These are phyloP conservation scores for Yamadazyma taylorii DNA, from an alignment of 1,139 yeast genomes.

Conservation along the genomic window DNA sequence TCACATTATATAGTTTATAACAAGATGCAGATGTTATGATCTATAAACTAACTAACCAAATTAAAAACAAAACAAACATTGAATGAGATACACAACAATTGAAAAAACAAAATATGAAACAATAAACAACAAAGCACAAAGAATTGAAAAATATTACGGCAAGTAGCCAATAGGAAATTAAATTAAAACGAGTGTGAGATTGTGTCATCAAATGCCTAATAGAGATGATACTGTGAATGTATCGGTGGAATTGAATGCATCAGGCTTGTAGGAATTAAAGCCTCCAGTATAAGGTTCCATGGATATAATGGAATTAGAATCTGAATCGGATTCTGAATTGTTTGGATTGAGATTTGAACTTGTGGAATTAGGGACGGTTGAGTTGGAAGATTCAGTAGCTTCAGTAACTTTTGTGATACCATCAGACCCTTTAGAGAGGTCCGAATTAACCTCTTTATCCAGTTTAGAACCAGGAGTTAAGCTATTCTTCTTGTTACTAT, in stretches of 20 bases:
- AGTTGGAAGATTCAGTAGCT: too few relatives aligned
- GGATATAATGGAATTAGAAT: not conserved
- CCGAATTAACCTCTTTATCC: too few relatives aligned
- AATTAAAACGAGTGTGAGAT: not conserved
- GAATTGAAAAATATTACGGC: not conserved
- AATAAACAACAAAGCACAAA: not conserved
- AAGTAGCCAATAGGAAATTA: not conserved
- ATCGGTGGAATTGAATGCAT: slow-evolving; percentile 7
- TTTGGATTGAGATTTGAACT: not conserved
- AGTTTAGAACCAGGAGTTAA: too few relatives aligned
- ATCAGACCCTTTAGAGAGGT: too few relatives aligned
- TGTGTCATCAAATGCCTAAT: slow-evolving; percentile 20
- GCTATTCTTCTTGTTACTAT: too few relatives aligned
- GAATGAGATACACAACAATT: not conserved
- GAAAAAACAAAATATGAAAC: not conserved
- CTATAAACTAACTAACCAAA: slow-evolving; percentile 2
- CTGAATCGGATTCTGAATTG: slow-evolving; percentile 3
- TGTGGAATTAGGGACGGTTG: not conserved
- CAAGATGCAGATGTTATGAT: not conserved
- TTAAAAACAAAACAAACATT: not conserved
- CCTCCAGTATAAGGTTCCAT: not conserved
- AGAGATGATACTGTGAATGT: slow-evolving; percentile 30
- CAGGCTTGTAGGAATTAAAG: slow-evolving; percentile 1
- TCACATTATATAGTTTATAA: slow-evolving; percentile 2
- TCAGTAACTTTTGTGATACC: too few relatives aligned